Percentiles rank a stretch among this genome's conserved stretches.
Conservation (phyloP, 2,329 filamentous ascomycete species). For the Graphilbum ipis-grandicollis region DNA sequence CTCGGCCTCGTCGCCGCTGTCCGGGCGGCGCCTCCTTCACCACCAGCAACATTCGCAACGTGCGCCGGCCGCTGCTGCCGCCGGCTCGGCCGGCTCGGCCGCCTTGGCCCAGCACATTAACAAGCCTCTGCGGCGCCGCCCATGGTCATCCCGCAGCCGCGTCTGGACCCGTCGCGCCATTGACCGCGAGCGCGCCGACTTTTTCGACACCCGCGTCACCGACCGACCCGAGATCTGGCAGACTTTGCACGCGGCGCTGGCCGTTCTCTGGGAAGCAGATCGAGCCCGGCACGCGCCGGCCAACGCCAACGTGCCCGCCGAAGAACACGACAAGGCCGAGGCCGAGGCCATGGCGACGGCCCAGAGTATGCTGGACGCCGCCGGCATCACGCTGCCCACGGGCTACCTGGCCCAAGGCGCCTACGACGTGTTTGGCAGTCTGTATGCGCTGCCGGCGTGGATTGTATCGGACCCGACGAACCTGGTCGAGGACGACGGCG, state of each 20-base stretch:
- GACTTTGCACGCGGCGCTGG: constrained; percentile 49
- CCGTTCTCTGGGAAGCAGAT: constrained; percentile 43
- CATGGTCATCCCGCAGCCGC: constrained; percentile 45
- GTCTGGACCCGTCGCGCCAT: constrained; percentile 55
- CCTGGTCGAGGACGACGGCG: constrained; percentile 14
- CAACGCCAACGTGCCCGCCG: constrained; percentile 2
- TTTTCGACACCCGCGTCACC: constrained; percentile 80
- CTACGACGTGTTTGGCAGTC: constrained; percentile 53
- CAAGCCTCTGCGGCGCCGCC: constrained; percentile 46
- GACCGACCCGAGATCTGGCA: constrained; percentile 68
- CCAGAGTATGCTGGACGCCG: constrained; percentile 65
- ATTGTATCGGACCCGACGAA: constrained; percentile 53
- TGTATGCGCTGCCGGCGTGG: constrained; percentile 52
- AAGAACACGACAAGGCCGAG: too few relatives aligned
- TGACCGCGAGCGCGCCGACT: constrained; percentile 56
- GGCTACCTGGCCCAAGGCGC: constrained; percentile 54
- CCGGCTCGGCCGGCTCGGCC: too few relatives aligned
- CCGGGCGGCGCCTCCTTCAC: too few relatives aligned
- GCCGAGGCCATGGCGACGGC: constrained; percentile 42
- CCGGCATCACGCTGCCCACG: constrained; percentile 56
- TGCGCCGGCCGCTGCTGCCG: too few relatives aligned
- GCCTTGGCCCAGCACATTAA: constrained; percentile 49
- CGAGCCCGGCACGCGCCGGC: neutral
- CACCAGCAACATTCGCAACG: too few relatives aligned
- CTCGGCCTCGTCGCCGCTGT: neutral